A percentile compares a stretch with the other conserved stretches of the same genome.
Evolutionary conservation across 2,329 filamentous ascomycete genomes (phyloP).

Genomic region (Calonectria multiphialidica): DNA sequence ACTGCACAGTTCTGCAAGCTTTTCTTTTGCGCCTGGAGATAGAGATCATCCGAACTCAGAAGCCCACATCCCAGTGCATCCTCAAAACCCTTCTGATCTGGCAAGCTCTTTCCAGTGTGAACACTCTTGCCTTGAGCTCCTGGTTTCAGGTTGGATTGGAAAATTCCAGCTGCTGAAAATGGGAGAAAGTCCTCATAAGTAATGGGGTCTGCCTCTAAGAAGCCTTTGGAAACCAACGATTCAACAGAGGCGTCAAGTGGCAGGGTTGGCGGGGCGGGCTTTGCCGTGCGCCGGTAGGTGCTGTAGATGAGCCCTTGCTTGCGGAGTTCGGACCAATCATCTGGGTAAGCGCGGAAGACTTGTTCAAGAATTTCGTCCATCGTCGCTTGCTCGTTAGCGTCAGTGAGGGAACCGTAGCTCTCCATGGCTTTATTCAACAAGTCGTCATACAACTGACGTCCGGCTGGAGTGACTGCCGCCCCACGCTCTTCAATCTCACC

Average conservation of each 20-base stretch:
- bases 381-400: background rate
- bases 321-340: constrained; percentile 53
- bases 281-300: constrained; percentile 42
- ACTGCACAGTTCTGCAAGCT: constrained; percentile 21
- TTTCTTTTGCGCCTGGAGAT: background rate
- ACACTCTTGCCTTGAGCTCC: background rate
- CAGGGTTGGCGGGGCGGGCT: background rate
- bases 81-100: constrained; percentile 14
- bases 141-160: constrained; percentile 55
- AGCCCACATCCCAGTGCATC: constrained; percentile 2
- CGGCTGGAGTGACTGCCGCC: constrained; percentile 59
- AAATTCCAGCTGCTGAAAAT: constrained; percentile 65
- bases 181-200: constrained; percentile 68
- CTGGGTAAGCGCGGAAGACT: constrained; percentile 54
- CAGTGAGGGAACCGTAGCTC: background rate
- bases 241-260: constrained; percentile 33
- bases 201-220: constrained; percentile 55
- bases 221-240: constrained; percentile 46
- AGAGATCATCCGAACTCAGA: constrained; percentile 16
- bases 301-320: constrained; percentile 54
- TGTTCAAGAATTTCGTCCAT: constrained; percentile 41
- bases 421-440: constrained; percentile 50
- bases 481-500: constrained; percentile 67
- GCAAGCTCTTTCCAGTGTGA: too few relatives aligned
- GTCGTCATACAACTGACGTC: constrained; percentile 59